These are phyloP conservation scores for Aurifilum marmelostoma DNA, from an alignment of 2,329 filamentous ascomycete species.

Conservation along the genomic window DNA sequence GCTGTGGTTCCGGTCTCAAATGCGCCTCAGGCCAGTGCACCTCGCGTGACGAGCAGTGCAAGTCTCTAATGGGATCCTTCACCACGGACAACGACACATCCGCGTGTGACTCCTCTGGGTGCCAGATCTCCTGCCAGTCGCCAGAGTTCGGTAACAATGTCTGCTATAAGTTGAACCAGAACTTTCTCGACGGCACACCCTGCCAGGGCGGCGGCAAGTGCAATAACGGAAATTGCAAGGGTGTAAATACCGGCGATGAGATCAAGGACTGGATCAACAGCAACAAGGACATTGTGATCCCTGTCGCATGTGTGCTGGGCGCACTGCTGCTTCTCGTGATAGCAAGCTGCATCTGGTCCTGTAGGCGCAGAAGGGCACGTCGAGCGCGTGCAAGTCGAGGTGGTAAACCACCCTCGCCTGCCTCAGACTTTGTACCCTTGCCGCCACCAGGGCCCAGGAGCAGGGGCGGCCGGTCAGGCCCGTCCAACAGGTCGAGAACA, in stretches of 20 bases:
- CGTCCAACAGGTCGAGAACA: conserved; percentile 2
- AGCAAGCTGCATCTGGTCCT: conserved; percentile 60
- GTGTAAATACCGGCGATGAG: conserved; percentile 69
- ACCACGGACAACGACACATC: conserved; percentile 76
- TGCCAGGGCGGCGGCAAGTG: conserved; percentile 83
- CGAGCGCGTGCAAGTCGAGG: background rate
- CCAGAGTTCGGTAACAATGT: conserved; percentile 66
- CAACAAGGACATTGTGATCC: conserved; percentile 83
- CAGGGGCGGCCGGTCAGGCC: background rate
- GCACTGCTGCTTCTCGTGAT: conserved; percentile 72
- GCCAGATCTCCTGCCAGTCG: conserved; percentile 75
- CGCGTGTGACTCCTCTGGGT: conserved; percentile 75
- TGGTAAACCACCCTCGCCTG: conserved; percentile 2
- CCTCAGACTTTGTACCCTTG: conserved; percentile 14
- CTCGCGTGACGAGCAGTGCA: conserved; percentile 86
- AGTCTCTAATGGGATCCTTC: conserved; percentile 76
- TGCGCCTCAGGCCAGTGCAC: conserved; percentile 97
- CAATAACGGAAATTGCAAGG: conserved; percentile 75
- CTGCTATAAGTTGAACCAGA: conserved; percentile 81
- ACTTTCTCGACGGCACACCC: conserved; percentile 89
- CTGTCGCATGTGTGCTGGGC: conserved; percentile 72
- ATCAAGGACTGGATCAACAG: conserved; percentile 75
- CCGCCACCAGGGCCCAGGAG: conserved; percentile 26
- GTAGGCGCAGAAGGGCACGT: conserved; percentile 15
- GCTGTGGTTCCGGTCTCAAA: conserved; percentile 74